Conservation (phyloP, 2,329 filamentous ascomycete genomes). For the Alternaria conjuncta region DNA sequence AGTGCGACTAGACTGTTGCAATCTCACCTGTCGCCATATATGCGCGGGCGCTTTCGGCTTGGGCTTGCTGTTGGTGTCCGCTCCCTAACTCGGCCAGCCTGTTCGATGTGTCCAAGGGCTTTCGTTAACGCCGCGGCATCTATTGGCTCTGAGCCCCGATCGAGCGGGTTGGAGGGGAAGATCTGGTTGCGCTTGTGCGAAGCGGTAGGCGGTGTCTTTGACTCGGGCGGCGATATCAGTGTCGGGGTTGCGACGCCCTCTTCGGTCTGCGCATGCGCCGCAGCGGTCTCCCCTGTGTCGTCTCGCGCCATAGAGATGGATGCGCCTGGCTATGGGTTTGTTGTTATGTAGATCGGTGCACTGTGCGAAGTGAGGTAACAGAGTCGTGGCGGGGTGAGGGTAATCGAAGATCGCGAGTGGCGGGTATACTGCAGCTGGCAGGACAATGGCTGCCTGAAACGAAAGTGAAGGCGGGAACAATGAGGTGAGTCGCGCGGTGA, state of each 20-base stretch:
- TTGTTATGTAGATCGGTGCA: not conserved
- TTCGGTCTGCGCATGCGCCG: conserved; percentile 21
- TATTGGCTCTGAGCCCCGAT: conserved; percentile 59
- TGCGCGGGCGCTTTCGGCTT: conserved; percentile 70
- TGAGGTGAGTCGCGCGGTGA: conserved; percentile 24
- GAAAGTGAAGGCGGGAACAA: conserved; percentile 11
- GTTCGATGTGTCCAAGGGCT: conserved; percentile 67
- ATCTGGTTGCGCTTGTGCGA: conserved; percentile 56
- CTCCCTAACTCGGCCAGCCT: conserved; percentile 64
- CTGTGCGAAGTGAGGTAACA: not conserved
- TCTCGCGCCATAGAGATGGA: conserved; percentile 27
- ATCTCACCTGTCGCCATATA: conserved; percentile 62
- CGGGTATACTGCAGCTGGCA: not conserved
- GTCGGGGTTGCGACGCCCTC: conserved; percentile 52
- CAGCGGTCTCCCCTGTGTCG: conserved; percentile 19
- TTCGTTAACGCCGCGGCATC: conserved; percentile 66
- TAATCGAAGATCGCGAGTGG: not conserved
- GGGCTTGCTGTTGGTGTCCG: conserved; percentile 70
- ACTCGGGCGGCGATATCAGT: conserved; percentile 62
- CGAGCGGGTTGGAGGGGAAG: conserved; percentile 35
- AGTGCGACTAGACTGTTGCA: not conserved
- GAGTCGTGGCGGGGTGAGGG: conserved; percentile 3
- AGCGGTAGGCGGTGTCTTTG: conserved; percentile 66
- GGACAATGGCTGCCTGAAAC: conserved; percentile 6
- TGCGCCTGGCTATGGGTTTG: conserved; percentile 13